Conservation (phyloP, 306 rosid species). For the Erythrophleum fordii region DNA sequence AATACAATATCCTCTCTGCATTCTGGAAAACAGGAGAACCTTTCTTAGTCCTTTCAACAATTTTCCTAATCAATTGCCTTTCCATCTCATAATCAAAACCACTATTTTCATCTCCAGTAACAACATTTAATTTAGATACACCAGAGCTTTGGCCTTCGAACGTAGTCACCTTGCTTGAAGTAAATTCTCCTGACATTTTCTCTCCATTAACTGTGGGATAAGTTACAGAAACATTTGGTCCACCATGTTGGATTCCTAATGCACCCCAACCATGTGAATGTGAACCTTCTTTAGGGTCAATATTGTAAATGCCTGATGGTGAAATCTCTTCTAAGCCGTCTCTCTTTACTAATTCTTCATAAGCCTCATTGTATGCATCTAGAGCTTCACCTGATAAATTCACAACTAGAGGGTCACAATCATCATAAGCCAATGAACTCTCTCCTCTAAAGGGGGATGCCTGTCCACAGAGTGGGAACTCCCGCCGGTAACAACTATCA, state of each 20-base stretch:
- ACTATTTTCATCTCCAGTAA: constrained; percentile 51
- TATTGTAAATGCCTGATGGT: constrained; percentile 41
- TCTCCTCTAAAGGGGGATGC: constrained; percentile 40
- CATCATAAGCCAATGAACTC: constrained; percentile 35
- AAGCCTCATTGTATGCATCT: constrained; percentile 83
- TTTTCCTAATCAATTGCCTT: constrained; percentile 77
- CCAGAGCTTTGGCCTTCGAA: constrained; percentile 45
- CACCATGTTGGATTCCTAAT: constrained; percentile 37
- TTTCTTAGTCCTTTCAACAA: constrained; percentile 87
- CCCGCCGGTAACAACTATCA: not conserved
- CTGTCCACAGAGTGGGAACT: not conserved
- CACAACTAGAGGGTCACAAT: constrained; percentile 61
- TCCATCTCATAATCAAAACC: constrained; percentile 74
- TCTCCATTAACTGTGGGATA: constrained; percentile 28
- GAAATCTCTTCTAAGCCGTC: constrained; percentile 68
- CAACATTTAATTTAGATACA: constrained; percentile 41
- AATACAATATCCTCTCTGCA: constrained; percentile 68
- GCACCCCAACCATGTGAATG: constrained; percentile 19
- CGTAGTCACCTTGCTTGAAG: constrained; percentile 26
- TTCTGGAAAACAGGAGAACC: constrained; percentile 79
- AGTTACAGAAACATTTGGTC: constrained; percentile 29
- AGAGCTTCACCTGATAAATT: constrained; percentile 86
- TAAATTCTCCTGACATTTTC: constrained; percentile 22
- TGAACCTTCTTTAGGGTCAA: constrained; percentile 35
- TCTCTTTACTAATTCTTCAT: constrained; percentile 59